A percentile compares a stretch with the other conserved stretches of the same genome.
phyloP scores from a whole-genome alignment of 140 eudicot species.

The Stevia rebaudiana region DNA sequence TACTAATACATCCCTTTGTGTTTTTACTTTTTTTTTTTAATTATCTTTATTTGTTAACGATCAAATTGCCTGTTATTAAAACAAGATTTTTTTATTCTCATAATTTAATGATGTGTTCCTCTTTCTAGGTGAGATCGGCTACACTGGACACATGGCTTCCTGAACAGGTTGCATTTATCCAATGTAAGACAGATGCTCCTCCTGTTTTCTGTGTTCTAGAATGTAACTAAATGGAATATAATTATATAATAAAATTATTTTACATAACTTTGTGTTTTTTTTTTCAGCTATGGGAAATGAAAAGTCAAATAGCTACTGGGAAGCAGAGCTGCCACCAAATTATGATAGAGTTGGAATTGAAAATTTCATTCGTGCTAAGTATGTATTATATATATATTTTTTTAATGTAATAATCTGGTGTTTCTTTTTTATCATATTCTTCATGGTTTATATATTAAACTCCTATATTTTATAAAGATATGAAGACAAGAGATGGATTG shows the following conservation, averaged over 20 bases:
- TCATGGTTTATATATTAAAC: background rate
- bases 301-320: constrained; percentile 94
- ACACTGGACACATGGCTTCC: constrained; percentile 99
- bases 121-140: constrained; percentile 89
- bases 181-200: constrained; percentile 53
- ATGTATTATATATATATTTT: constrained; percentile 55
- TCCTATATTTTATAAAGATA: constrained; percentile 41
- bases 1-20: background rate
- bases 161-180: constrained; percentile 93
- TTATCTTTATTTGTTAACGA: background rate
- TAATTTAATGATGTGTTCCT: constrained; percentile 19
- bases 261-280: background rate
- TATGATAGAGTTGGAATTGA: constrained; percentile 99
- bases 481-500: constrained; percentile 95
- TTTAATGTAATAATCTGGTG: background rate
- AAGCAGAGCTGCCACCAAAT: constrained; percentile 93
- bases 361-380: constrained; percentile 99
- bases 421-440: background rate
- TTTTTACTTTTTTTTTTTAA: background rate
- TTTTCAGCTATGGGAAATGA: constrained; percentile 97
- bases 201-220: background rate
- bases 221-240: background rate
- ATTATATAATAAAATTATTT: constrained; percentile 4
- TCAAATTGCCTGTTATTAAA: constrained; percentile 2
- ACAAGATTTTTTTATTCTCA: constrained; percentile 10